phyloP scores from a whole-genome alignment of 2,329 filamentous ascomycete species.

The Cladophialophora chaetospira region DNA sequence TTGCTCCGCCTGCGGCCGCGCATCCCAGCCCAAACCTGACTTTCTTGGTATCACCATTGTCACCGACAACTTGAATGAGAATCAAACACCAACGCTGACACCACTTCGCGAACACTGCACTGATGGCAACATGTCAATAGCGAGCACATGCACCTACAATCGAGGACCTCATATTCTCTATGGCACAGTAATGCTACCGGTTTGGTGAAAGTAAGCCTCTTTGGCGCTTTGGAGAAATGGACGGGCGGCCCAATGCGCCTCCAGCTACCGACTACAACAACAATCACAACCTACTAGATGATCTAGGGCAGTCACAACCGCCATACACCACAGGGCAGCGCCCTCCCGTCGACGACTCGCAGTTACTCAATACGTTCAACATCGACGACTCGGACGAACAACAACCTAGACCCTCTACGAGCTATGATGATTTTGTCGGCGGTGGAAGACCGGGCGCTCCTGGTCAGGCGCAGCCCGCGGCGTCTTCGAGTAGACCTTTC shows the following conservation, averaged over 20 bases:
- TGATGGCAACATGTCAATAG: conserved; percentile 3
- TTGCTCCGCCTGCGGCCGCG: conserved; percentile 20
- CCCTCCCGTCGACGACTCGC: conserved; percentile 78
- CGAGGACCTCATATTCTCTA: conserved; percentile 7
- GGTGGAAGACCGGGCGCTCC: conserved; percentile 38
- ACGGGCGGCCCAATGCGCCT: conserved; percentile 30
- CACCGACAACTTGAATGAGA: neutral
- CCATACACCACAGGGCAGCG: conserved; percentile 73
- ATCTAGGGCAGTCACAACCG: conserved; percentile 44
- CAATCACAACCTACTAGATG: conserved; percentile 47
- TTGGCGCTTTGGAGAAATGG: conserved; percentile 27
- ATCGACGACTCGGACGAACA: conserved; percentile 66
- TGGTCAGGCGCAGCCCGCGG: conserved; percentile 33
- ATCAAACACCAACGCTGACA: conserved; percentile 19
- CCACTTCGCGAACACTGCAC: neutral
- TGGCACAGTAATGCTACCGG: conserved; percentile 11
- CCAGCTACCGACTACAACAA: conserved; percentile 37
- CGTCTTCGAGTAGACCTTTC: conserved; percentile 41
- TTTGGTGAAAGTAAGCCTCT: conserved; percentile 10
- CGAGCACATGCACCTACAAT: conserved; percentile 5
- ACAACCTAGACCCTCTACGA: conserved; percentile 76
- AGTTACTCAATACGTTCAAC: conserved; percentile 73
- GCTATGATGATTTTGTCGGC: conserved; percentile 94
- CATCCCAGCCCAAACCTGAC: conserved; percentile 1
- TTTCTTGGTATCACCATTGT: conserved; percentile 8